Base-by-base conservation (phyloP, 805 yeast genomes). In the Candida germanica region DNA sequence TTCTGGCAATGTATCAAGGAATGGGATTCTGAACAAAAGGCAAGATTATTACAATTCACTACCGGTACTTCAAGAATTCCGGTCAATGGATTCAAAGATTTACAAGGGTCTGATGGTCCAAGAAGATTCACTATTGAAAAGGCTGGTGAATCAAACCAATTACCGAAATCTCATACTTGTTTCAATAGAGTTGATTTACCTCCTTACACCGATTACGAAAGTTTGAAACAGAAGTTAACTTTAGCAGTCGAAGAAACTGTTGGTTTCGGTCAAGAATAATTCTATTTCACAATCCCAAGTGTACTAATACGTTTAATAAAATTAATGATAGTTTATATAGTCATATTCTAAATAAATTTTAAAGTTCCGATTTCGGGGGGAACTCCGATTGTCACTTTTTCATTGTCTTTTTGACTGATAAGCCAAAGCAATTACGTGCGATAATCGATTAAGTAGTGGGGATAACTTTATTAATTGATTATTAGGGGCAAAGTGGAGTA, bases 51-150 rank as follows among this genome's bases (percentile, higher is more conserved):
- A 49, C 99, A 93, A 64, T 93, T 93, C 60, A 91, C 98, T 14
- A 93, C 99, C 1, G 99, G 99, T 74, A 93, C 99, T 3, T 88
- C 97, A 15, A 83, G 99, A 69, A 93, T 93, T 39, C 99, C 99
- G 6, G 98, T 93, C 46, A 93, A 91, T 63, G 99, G 99, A 26
- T 93, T 93, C 75, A 93, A 93, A 63, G 99, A 93, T 64, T 73
- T 93, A 52, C 99, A 93, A 67, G 99, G 98, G 48, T 85, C 95
- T 16, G 98, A 93, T 66, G 99, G 99, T 40, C 99, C 99, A 36
- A 85, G 99, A 75, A 79, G 98, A 59, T 93, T 93, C 64, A 93
- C 99, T 5, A 91, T 93, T 59, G 99, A 93, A 62, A 89, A 89
- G 62, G 98, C 98, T 7, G 98, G 98, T 40, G 98, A 91, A 59